Evolutionary conservation across 2,329 filamentous ascomycete species (phyloP), one percentile per base, ranked within the genome.

Genomic region (Didymella sp.): DNA sequence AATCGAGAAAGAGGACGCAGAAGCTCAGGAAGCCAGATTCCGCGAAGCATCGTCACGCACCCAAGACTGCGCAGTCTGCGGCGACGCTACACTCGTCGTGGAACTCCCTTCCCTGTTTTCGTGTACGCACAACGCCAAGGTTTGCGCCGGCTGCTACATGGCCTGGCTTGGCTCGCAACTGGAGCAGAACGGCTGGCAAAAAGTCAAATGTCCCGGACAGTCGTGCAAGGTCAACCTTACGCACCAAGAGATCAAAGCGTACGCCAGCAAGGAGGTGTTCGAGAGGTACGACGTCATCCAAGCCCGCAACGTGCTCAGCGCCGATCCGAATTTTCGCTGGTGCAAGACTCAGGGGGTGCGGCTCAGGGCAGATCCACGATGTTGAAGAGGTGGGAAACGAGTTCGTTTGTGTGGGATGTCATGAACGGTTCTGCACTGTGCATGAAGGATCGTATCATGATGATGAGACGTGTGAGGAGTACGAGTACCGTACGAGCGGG

Each of bases 291-390:
- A 85, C 49, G 73, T 63, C 1, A 73, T 83, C 30, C 70, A 79
- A 2, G 69, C 80, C 7, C 74, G 80, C 6, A 73, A 74, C 13
- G 78, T 78, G 15, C 73, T 86, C 48, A 74, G 74, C 12, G 66
- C 74, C 42, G 70, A 80, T 3, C 72, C 77, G 0, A 79, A 81
- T 47, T 87, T 85, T 65, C 70, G 80, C n/a, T 85, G 82, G 80
- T 87, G 85, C 61, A 78, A 83, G 5, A 61, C 60, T 6, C 68
- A 80, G 0, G 0, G 75, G 72, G 1, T 87, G 85, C 62, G 73
- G 71, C 3, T 80, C 77, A 1, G 84, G 84, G 0, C 84, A 86
- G 56, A 75, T 84, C 11, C 84, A 86, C 46, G 80, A 84, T 27
- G 75, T 69, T 3, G 79, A 79, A 15, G 58, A 64, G 3, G 71